Evolutionary conservation across 768 basidiomycete genomes (phyloP), one percentile per base, ranked within the genome.

Genomic region (Lyophyllum atratum): DNA sequence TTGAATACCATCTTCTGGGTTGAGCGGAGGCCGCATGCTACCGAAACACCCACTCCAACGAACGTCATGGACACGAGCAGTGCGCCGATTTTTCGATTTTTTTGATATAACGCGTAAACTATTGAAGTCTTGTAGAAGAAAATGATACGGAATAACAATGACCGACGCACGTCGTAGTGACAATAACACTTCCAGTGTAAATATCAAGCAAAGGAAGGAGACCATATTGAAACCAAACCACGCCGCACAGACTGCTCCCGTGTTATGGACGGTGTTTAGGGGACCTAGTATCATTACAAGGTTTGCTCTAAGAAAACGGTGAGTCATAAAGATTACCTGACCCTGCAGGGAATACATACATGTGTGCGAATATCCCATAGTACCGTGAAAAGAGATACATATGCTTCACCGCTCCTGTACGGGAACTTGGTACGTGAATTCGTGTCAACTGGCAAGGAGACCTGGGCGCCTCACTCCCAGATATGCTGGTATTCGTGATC

Each of bases 81-180:
- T 14, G 34, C 17, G 4, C 52, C 52, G 8, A 59, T 49, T 33
- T 34, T 56, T 19, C 50, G 39, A 39, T 37, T 56, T 28, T 53
- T 40, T 5, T 59, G 51, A 43, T 63, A 63, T 7, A 63, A 43
- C 5, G 55, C 61, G 34, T 54, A 59, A 15, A 63, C 61, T 63
- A 33, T 25, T 14, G 10, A 40, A 5, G 11, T 31, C 11, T 37
- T 15, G 8, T 15, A 33, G 6, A 37, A 37, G 34, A 37, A 14
- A 15, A 5, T 7, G 11, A n/a, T n/a, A n/a, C n/a, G n/a, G n/a
- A n/a, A 37, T 9, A 37, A 37, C 4, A 15, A 37, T 9, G 34
- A 14, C 34, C 4, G 22, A 53, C 61, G 26, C 29, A 59, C 61
- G 26, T 31, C 58, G 58, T 14, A 59, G 33, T 6, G 52, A 45